Percentiles rank a stretch among this genome's conserved stretches.
These are phyloP conservation scores for Hypoxylon sp. DNA, from an alignment of 2,329 filamentous ascomycete species.

Conservation along the genomic window DNA sequence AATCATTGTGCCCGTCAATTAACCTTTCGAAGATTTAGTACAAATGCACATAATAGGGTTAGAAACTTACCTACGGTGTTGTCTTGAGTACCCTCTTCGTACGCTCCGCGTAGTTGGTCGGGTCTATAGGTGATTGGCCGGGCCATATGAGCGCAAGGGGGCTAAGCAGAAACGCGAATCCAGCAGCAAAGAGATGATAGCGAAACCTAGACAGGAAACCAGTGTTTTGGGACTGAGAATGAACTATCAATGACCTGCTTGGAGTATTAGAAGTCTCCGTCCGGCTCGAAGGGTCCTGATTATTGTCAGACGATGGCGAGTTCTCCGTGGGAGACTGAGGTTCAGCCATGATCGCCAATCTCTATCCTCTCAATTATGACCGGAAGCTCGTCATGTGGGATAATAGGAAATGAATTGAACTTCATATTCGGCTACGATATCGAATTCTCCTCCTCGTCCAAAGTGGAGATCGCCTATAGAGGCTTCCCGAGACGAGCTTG, in stretches of 20 bases:
- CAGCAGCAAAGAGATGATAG: conserved; percentile 27
- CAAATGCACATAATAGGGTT: not conserved
- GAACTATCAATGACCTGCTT: conserved; percentile 21
- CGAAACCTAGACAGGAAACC: conserved; percentile 29
- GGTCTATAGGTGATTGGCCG: conserved; percentile 29
- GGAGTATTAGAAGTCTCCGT: not conserved
- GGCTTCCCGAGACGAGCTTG: conserved; percentile 4
- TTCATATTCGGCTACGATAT: conserved; percentile 43
- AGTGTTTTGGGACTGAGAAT: conserved; percentile 15
- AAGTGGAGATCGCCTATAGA: conserved; percentile 11
- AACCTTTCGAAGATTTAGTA: conserved; percentile 13
- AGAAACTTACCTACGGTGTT: conserved; percentile 27
- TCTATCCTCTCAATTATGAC: not conserved
- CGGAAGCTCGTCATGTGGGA: not conserved
- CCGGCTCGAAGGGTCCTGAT: not conserved
- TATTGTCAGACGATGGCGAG: not conserved
- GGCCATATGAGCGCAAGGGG: conserved; percentile 29
- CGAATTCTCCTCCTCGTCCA: not conserved
- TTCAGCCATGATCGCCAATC: conserved; percentile 20
- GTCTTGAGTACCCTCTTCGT: conserved; percentile 35
- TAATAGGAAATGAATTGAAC: conserved; percentile 43
- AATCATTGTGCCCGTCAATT: conserved; percentile 41
- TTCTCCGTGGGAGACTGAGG: conserved; percentile 4
- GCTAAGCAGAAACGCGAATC: conserved; percentile 30
- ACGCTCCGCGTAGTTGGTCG: conserved; percentile 33